Percentiles rank a stretch among this genome's conserved stretches.
phyloP scores from a whole-genome alignment of 2,329 filamentous ascomycete genomes.

The Fusarium mangiferae region DNA sequence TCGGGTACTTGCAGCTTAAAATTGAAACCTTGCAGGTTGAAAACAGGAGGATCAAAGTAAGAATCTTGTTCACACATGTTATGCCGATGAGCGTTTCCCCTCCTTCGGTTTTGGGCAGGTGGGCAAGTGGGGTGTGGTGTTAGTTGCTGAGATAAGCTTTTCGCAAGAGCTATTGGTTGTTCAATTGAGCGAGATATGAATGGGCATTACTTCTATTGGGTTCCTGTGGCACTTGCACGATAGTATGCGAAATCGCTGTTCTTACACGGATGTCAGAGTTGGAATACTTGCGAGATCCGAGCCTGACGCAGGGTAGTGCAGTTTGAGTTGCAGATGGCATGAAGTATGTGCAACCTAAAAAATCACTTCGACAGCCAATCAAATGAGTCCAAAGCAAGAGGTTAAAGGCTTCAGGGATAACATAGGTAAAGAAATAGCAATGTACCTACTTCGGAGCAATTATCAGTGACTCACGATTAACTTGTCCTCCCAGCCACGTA shows the following conservation, averaged over 20 bases:
- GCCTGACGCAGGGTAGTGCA: slow-evolving; percentile 11
- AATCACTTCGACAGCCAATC: slow-evolving; percentile 14
- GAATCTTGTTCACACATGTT: not conserved
- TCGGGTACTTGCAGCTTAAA: not conserved
- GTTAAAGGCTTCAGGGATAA: not conserved
- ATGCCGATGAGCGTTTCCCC: slow-evolving; percentile 31
- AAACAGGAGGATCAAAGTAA: not conserved
- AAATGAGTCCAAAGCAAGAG: not conserved
- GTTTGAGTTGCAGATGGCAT: slow-evolving; percentile 16
- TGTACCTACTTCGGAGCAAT: not conserved
- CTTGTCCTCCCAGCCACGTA: not conserved
- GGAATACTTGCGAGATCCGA: not conserved
- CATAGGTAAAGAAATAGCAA: not conserved
- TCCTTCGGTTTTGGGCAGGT: slow-evolving; percentile 41
- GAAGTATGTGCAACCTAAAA: slow-evolving; percentile 21
- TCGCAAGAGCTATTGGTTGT: not conserved
- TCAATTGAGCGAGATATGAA: not conserved
- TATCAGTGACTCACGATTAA: not conserved
- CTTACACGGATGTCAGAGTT: not conserved
- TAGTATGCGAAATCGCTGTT: not conserved
- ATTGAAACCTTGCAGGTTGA: slow-evolving; percentile 8
- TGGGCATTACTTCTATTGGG: not conserved
- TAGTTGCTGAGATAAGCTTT: slow-evolving; percentile 41
- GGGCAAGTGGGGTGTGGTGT: slow-evolving; percentile 39
- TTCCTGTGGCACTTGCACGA: not conserved